A percentile compares a stretch with the other conserved stretches of the same genome.
Evolutionary conservation across 2,329 filamentous ascomycete genomes (phyloP).

Genomic region (Beauveria bassiana): DNA sequence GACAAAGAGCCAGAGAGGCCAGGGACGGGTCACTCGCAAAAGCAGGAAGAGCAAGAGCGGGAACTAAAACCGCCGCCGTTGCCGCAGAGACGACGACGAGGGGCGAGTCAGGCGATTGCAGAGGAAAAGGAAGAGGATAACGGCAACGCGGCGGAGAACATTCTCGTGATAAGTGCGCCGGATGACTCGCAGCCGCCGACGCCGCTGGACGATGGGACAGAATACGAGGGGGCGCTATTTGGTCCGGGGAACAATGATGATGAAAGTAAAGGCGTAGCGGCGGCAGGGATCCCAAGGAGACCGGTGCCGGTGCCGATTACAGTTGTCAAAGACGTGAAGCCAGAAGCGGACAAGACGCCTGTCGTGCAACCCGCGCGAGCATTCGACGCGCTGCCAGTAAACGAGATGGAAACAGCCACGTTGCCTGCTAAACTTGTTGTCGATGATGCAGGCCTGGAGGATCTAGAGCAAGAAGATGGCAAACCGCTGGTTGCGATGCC

Average conservation of each 20-base stretch:
- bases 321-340: neutral
- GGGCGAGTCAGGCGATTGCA: slow-evolving; percentile 24
- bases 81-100: slow-evolving; percentile 36
- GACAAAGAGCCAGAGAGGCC: neutral
- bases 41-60: slow-evolving; percentile 22
- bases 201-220: slow-evolving; percentile 27
- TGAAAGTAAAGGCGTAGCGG: neutral
- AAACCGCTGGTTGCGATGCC: slow-evolving; percentile 13
- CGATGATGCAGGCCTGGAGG: neutral
- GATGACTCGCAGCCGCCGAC: slow-evolving; percentile 52
- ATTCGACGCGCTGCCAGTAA: neutral
- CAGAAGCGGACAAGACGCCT: neutral
- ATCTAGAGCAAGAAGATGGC: neutral
- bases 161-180: slow-evolving; percentile 60
- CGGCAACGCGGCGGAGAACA: slow-evolving; percentile 33
- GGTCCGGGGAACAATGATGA: neutral
- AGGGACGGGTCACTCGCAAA: slow-evolving; percentile 14
- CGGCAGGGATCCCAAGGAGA: neutral
- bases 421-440: neutral
- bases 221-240: neutral
- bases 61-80: slow-evolving; percentile 34
- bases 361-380: neutral
- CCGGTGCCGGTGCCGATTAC: neutral
- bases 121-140: slow-evolving; percentile 26
- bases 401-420: neutral